These are phyloP conservation scores for Ustilago esculenta DNA, from an alignment of 1,284 basidiomycete genomes.

Conservation along the genomic window DNA sequence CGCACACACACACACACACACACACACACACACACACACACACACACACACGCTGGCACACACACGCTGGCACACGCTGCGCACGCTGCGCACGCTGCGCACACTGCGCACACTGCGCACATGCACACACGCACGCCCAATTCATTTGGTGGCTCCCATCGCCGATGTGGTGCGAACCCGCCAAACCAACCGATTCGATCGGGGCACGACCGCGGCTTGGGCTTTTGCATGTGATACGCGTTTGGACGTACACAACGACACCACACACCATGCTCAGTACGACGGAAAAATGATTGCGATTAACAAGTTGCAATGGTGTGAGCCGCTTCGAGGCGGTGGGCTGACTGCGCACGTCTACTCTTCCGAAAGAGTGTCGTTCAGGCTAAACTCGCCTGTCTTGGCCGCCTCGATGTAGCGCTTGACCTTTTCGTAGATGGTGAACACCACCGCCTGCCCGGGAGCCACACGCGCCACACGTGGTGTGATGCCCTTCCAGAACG, in stretches of 20 bases:
- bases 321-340: too few relatives aligned
- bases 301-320: neutral
- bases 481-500: constrained; percentile 88
- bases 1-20: neutral
- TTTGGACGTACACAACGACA: too few relatives aligned
- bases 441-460: constrained; percentile 74
- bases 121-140: neutral
- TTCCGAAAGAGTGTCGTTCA: constrained; percentile 56
- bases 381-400: constrained; percentile 57
- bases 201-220: too few relatives aligned
- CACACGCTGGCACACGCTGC: neutral
- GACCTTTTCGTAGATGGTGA: constrained; percentile 69
- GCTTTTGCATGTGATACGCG: too few relatives aligned
- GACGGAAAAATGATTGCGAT: constrained; percentile 8
- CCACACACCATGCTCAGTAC: too few relatives aligned
- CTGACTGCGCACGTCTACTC: constrained; percentile 50
- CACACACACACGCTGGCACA: neutral
- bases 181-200: too few relatives aligned
- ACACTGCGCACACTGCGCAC: too few relatives aligned
- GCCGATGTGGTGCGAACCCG: too few relatives aligned
- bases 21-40: constrained; percentile 1
- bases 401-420: constrained; percentile 62
- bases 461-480: constrained; percentile 95
- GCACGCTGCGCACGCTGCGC: too few relatives aligned
- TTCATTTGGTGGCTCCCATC: too few relatives aligned